Evolutionary conservation across 148 eudicot species (phyloP), one percentile per base, ranked within the genome.

Genomic region (Dysphania ambrosioides): DNA sequence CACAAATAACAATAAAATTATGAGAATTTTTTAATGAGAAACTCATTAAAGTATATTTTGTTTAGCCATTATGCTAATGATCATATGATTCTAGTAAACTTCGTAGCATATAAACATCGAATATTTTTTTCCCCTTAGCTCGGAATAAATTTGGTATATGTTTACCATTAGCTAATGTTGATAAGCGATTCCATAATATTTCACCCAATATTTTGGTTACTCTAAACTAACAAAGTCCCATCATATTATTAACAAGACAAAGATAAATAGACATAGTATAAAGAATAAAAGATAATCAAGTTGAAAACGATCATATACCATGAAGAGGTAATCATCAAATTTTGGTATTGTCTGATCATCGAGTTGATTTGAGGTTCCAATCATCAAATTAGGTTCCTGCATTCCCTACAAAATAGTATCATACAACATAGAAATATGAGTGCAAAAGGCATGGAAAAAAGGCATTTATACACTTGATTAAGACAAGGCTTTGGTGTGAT

Each of bases 391-490:
- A 9, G 19, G 12, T 13, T 26, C 68, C 16, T 59, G 23, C 31
- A 47, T 58, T 8, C 69, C 77, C 81, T 79, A 47, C 73, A n/a
- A 58, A 72, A 72, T 66, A 6, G 44, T 38, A 29, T 21, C 7
- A 51, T 10, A 53, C 0, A 0, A 8, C 21, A 53, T 53, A n/a
- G n/a, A n/a, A 8, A 53, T 53, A 0, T 53, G 9, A 21, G 58
- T 53, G 24, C 58, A 53, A 19, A 53, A 21, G 24, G 10, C 24
- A 53, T 21, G 21, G 53, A 6, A 47, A 47, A 47, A 47, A n/a
- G n/a, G n/a, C n/a, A n/a, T n/a, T n/a, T n/a, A n/a, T n/a, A n/a
- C n/a, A n/a, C n/a, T n/a, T n/a, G n/a, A n/a, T n/a, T n/a, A n/a
- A n/a, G n/a, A n/a, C n/a, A n/a, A n/a, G n/a, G n/a, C n/a, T n/a